Evolutionary conservation across 2,329 filamentous ascomycete species (phyloP).

Genomic region (Pseudogymnoascus sp.): DNA sequence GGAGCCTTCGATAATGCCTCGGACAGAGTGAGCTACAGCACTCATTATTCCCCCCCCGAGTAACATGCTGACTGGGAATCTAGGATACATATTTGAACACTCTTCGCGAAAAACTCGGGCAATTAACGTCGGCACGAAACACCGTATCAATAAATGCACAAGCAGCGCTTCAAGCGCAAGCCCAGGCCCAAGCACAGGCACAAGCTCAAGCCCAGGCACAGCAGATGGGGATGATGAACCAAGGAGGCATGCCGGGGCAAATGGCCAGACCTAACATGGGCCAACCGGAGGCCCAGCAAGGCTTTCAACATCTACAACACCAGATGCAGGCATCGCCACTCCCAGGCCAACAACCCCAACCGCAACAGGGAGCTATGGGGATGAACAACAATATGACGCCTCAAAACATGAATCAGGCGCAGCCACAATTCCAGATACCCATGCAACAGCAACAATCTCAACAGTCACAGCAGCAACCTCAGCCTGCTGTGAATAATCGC

Average conservation of each 20-base stretch:
- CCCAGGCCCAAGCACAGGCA: slow-evolving; percentile 33
- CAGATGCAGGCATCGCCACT: slow-evolving; percentile 49
- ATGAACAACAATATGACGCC: slow-evolving; percentile 24
- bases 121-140: slow-evolving; percentile 22
- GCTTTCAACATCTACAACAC: slow-evolving; percentile 51
- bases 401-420: slow-evolving; percentile 24
- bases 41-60: not conserved
- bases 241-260: slow-evolving; percentile 41
- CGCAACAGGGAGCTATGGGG: slow-evolving; percentile 24
- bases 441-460: slow-evolving; percentile 32
- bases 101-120: slow-evolving; percentile 21
- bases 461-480: slow-evolving; percentile 9
- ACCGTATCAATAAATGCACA: slow-evolving; percentile 35
- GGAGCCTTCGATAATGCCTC: slow-evolving; percentile 3
- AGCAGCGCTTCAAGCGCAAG: slow-evolving; percentile 29
- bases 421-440: slow-evolving; percentile 33
- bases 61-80: not conserved
- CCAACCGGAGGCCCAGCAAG: slow-evolving; percentile 41
- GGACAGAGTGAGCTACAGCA: slow-evolving; percentile 6
- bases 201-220: slow-evolving; percentile 33
- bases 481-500: slow-evolving; percentile 14
- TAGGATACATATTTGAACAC: slow-evolving; percentile 8
- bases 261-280: slow-evolving; percentile 42
- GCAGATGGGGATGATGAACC: slow-evolving; percentile 47
- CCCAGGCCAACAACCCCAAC: slow-evolving; percentile 36